Percentiles rank a stretch among this genome's conserved stretches.
phyloP scores from a whole-genome alignment of 495 filamentous ascomycete species.

The Cercophora newfieldiana region DNA sequence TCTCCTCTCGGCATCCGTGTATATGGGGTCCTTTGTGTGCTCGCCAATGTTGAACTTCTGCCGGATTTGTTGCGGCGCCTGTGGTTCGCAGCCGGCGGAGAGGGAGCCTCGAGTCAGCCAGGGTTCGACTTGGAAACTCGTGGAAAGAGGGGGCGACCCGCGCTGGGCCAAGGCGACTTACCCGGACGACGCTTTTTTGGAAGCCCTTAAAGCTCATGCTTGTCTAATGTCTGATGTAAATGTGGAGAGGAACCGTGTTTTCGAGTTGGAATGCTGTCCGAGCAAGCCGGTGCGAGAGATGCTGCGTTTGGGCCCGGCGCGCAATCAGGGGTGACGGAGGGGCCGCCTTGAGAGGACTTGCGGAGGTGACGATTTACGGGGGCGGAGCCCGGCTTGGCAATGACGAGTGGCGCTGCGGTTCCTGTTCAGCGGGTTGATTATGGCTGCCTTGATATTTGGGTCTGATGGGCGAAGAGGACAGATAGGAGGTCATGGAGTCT shows the following conservation, averaged over 20 bases:
- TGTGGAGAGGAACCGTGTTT: not conserved
- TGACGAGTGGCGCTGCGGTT: constrained; percentile 24
- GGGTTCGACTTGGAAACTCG: not conserved
- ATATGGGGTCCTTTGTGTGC: constrained; percentile 89
- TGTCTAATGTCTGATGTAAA: not conserved
- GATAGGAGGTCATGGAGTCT: not conserved
- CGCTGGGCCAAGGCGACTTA: constrained; percentile 45
- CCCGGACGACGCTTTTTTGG: constrained; percentile 80
- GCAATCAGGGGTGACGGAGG: not conserved
- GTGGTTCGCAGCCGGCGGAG: not conserved
- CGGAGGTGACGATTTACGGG: constrained; percentile 27
- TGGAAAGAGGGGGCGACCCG: not conserved
- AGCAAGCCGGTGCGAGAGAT: constrained; percentile 5
- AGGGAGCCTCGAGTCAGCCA: not conserved
- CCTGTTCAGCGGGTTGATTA: not conserved
- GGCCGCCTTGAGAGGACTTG: not conserved
- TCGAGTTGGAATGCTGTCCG: not conserved
- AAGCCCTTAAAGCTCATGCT: constrained; percentile 97
- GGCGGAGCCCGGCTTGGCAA: constrained; percentile 31
- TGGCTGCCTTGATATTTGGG: constrained; percentile 1
- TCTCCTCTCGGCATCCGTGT: constrained; percentile 88
- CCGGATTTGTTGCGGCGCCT: constrained; percentile 92
- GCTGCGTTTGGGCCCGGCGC: not conserved
- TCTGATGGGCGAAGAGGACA: not conserved
- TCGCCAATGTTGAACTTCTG: constrained; percentile 93